Evolutionary conservation across 1,284 basidiomycete species (phyloP).

Genomic region (Trametes pubescens): DNA sequence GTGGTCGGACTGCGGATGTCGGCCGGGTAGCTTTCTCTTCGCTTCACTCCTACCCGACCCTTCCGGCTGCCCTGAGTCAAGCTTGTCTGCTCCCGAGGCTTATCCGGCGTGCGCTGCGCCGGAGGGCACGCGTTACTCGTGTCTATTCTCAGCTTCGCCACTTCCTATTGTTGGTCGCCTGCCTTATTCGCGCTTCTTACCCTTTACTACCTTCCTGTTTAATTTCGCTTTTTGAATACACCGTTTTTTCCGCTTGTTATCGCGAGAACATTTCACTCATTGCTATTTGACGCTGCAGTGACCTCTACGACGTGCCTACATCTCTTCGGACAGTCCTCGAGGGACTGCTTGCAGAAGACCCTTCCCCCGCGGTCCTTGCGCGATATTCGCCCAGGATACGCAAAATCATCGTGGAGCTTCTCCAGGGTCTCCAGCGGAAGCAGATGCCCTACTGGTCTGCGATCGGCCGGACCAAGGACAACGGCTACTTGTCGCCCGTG

Average conservation of each 20-base stretch:
- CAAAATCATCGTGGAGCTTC: constrained; percentile 79
- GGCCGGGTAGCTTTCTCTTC: constrained; percentile 7
- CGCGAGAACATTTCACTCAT: constrained; percentile 9
- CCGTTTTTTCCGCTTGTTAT: background rate
- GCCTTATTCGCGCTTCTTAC: background rate
- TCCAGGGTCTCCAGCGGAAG: constrained; percentile 85
- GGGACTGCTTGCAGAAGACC: constrained; percentile 84
- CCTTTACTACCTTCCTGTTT: background rate
- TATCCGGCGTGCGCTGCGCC: constrained; percentile 27
- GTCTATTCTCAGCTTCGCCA: constrained; percentile 10
- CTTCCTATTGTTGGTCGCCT: constrained; percentile 5
- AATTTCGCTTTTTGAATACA: background rate
- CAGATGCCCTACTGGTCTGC: constrained; percentile 70
- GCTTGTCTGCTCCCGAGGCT: constrained; percentile 8
- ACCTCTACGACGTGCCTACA: constrained; percentile 82
- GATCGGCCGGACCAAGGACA: constrained; percentile 23
- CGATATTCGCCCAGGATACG: constrained; percentile 84
- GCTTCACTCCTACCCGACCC: constrained; percentile 21
- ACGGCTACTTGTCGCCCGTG: constrained; percentile 8
- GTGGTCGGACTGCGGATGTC: constrained; percentile 23
- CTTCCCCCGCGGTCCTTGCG: constrained; percentile 77
- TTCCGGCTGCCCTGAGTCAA: constrained; percentile 9
- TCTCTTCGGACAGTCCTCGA: constrained; percentile 89
- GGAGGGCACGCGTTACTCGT: constrained; percentile 1
- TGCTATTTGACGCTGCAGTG: constrained; percentile 55